Conservation (phyloP, 495 filamentous ascomycete genomes). For the Cladorrhinum samala region DNA sequence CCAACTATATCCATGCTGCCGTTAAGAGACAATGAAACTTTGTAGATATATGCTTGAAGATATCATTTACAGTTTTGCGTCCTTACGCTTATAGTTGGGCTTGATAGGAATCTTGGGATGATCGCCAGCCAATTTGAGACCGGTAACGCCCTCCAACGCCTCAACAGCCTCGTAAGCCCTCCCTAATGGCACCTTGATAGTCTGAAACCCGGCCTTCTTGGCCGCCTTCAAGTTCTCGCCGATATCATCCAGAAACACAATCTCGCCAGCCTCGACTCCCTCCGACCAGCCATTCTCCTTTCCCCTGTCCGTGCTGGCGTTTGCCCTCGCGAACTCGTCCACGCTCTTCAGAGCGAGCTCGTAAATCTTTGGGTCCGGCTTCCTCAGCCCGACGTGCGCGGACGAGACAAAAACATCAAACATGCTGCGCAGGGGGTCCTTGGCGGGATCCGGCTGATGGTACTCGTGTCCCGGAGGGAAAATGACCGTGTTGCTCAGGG, state of each 20-base stretch:
- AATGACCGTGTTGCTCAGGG: slow-evolving; percentile 81
- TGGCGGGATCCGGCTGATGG: slow-evolving; percentile 25
- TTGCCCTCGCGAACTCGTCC: slow-evolving; percentile 49
- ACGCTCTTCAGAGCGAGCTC: slow-evolving; percentile 60
- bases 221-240: slow-evolving; percentile 85
- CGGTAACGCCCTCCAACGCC: slow-evolving; percentile 46
- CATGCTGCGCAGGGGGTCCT: slow-evolving; percentile 46
- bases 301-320: slow-evolving; percentile 30
- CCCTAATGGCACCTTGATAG: slow-evolving; percentile 77
- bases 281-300: slow-evolving; percentile 41
- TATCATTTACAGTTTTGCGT: slow-evolving; percentile 34
- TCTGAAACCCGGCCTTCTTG: slow-evolving; percentile 67
- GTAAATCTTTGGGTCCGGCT: slow-evolving; percentile 81
- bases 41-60: no score
- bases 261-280: slow-evolving; percentile 56
- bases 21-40: no score
- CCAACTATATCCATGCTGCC: no score
- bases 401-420: slow-evolving; percentile 82
- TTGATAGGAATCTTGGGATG: slow-evolving; percentile 40
- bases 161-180: slow-evolving; percentile 65
- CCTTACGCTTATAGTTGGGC: slow-evolving; percentile 26
- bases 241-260: slow-evolving; percentile 94
- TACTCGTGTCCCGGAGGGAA: slow-evolving; percentile 65
- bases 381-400: slow-evolving; percentile 81
- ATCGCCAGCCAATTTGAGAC: slow-evolving; percentile 38